phyloP scores from a whole-genome alignment of 23 red algal species.

The Gracilariopsis chorda region DNA sequence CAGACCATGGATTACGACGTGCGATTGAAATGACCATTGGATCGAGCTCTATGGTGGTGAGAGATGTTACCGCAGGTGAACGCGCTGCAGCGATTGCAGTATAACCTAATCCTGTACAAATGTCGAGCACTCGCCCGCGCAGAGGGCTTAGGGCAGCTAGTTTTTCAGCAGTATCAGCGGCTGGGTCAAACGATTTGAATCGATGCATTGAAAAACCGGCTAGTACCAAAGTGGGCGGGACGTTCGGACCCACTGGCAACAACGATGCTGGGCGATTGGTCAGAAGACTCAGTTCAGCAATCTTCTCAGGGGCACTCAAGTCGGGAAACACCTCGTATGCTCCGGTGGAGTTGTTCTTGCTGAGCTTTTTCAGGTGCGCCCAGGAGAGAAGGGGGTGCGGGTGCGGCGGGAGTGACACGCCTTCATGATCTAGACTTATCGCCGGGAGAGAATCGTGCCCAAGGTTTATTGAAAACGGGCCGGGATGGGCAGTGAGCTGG shows the following conservation, averaged over 20 bases:
- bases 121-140: slow-evolving; percentile 47
- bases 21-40: slow-evolving; percentile 14
- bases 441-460: not conserved
- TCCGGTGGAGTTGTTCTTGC: slow-evolving; percentile 16
- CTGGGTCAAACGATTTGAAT: slow-evolving; percentile 27
- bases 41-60: slow-evolving; percentile 70
- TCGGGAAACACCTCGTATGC: slow-evolving; percentile 56
- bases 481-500: not conserved
- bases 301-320: not conserved
- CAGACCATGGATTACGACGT: slow-evolving; percentile 70
- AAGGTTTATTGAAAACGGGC: slow-evolving; percentile 26
- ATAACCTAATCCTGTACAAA: slow-evolving; percentile 80
- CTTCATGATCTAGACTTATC: not conserved
- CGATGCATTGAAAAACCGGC: slow-evolving; percentile 79
- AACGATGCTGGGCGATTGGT: slow-evolving; percentile 51
- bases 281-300: slow-evolving; percentile 14
- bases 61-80: not conserved
- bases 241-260: slow-evolving; percentile 5
- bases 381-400: slow-evolving; percentile 5
- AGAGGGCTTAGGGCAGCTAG: not conserved
- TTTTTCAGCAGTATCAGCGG: slow-evolving; percentile 44
- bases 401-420: not conserved
- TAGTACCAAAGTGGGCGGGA: slow-evolving; percentile 56
- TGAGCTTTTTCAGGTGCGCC: slow-evolving; percentile 40
- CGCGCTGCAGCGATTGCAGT: slow-evolving; percentile 56